Percentiles rank a stretch among this genome's conserved stretches.
Evolutionary conservation across 805 yeast species (phyloP).

Genomic region (Nakazawaea ishiwadae): DNA sequence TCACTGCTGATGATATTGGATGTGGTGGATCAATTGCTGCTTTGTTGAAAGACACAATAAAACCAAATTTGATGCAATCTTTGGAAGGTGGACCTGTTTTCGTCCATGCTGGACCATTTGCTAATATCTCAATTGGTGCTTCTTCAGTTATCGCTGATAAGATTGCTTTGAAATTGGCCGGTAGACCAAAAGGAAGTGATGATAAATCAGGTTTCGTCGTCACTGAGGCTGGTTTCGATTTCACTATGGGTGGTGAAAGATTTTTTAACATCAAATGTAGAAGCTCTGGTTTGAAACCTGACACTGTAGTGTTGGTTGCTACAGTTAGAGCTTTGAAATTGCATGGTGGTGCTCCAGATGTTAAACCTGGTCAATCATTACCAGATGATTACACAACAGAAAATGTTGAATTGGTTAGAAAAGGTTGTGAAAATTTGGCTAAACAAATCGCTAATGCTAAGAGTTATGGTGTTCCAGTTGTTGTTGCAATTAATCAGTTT

Average conservation of each 20-base stretch:
- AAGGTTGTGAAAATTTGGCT: conserved; percentile 70
- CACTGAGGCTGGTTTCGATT: conserved; percentile 87
- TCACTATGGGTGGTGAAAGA: conserved; percentile 91
- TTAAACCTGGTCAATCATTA: conserved; percentile 77
- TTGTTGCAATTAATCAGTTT: conserved; percentile 79
- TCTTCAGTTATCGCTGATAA: conserved; percentile 79
- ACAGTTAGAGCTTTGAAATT: conserved; percentile 81
- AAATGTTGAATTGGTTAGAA: conserved; percentile 61
- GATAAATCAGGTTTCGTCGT: conserved; percentile 68
- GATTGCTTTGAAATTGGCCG: conserved; percentile 75
- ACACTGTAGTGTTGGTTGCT: conserved; percentile 76
- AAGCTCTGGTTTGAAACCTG: conserved; percentile 74
- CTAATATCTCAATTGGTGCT: conserved; percentile 84
- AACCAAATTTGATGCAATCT: conserved; percentile 85
- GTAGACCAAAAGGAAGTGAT: conserved; percentile 29
- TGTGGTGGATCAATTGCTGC: conserved; percentile 87
- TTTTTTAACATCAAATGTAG: conserved; percentile 80
- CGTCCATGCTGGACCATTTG: conserved; percentile 87
- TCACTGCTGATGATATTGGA: conserved; percentile 81
- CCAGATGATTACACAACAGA: conserved; percentile 71
- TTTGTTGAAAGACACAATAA: conserved; percentile 72
- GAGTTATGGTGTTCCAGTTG: conserved; percentile 71
- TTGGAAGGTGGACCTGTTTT: conserved; percentile 85
- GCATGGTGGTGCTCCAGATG: conserved; percentile 89
- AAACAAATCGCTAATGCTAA: conserved; percentile 74